phyloP scores from a whole-genome alignment of 2,329 filamentous ascomycete species.

The Xylaria sp. region DNA sequence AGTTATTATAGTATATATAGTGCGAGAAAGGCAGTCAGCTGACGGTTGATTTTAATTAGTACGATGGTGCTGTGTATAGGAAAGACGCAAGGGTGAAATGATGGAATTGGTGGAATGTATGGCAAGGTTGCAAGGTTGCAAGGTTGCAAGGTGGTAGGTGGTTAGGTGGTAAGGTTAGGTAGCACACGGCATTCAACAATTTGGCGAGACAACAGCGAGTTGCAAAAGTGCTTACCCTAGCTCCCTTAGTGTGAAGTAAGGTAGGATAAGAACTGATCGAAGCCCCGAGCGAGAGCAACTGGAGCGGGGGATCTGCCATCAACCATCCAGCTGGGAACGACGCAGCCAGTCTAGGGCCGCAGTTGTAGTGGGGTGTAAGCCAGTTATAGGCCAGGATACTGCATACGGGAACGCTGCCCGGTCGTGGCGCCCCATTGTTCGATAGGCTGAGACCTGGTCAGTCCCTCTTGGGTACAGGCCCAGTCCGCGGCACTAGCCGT shows the following conservation, averaged over 20 bases:
- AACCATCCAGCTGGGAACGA: slow-evolving; percentile 46
- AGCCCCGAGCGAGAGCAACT: slow-evolving; percentile 29
- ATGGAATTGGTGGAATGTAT: too few relatives aligned
- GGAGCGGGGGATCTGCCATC: slow-evolving; percentile 43
- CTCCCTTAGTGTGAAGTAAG: too few relatives aligned
- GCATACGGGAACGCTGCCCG: slow-evolving; percentile 33
- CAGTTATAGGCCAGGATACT: slow-evolving; percentile 16
- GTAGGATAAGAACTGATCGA: slow-evolving; percentile 22
- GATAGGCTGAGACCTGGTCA: slow-evolving; percentile 22
- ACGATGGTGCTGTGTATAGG: background rate
- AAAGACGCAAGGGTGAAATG: background rate
- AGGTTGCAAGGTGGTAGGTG: too few relatives aligned
- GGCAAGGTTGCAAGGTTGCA: too few relatives aligned
- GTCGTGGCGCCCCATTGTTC: slow-evolving; percentile 31
- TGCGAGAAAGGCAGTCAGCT: slow-evolving; percentile 20
- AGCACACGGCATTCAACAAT: slow-evolving; percentile 17
- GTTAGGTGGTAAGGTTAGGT: background rate
- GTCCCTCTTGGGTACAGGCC: background rate
- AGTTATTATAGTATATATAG: slow-evolving; percentile 6
- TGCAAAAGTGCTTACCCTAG: background rate
- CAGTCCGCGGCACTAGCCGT: slow-evolving; percentile 6
- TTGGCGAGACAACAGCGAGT: slow-evolving; percentile 5
- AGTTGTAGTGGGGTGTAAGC: background rate
- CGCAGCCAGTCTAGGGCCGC: slow-evolving; percentile 21
- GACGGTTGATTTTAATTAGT: slow-evolving; percentile 11